A percentile compares a stretch with the other conserved stretches of the same genome.
Conservation (phyloP, 1,284 basidiomycete genomes). For the Macrocystidia cucumis region DNA sequence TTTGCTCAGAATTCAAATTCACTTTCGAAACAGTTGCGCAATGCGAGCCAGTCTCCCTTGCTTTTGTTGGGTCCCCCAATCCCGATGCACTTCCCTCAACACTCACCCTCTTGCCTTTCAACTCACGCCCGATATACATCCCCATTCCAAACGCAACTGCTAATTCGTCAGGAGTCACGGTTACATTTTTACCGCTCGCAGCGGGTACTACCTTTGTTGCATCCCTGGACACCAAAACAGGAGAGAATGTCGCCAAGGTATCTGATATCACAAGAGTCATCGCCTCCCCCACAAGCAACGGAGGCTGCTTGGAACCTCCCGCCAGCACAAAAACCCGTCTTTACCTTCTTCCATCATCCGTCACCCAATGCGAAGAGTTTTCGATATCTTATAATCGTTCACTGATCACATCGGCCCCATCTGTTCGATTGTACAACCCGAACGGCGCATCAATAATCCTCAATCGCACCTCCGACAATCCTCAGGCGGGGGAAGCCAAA, state of each 20-base stretch:
- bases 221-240: conserved; percentile 40
- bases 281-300: conserved; percentile 27
- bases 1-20: conserved; percentile 35
- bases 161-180: conserved; percentile 29
- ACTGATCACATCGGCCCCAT: conserved; percentile 25
- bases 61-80: conserved; percentile 29
- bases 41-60: conserved; percentile 43
- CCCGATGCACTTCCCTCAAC: conserved; percentile 30
- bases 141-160: conserved; percentile 33
- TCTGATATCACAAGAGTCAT: conserved; percentile 43
- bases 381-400: conserved; percentile 33
- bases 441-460: conserved; percentile 29
- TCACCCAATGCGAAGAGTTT: conserved; percentile 47
- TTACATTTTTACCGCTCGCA: conserved; percentile 45
- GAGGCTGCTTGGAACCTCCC: conserved; percentile 26
- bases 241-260: conserved; percentile 28
- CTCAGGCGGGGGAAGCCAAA: conserved; percentile 24
- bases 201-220: conserved; percentile 45
- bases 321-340: conserved; percentile 7
- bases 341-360: conserved; percentile 17
- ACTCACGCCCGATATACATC: conserved; percentile 39
- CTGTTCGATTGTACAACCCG: conserved; percentile 38
- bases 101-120: conserved; percentile 48
- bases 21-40: conserved; percentile 43
- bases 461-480: conserved; percentile 23